Percentiles rank a stretch among this genome's conserved stretches.
phyloP scores from a whole-genome alignment of 352 stramenopile genomes.

The Phytophthora pinifolia region DNA sequence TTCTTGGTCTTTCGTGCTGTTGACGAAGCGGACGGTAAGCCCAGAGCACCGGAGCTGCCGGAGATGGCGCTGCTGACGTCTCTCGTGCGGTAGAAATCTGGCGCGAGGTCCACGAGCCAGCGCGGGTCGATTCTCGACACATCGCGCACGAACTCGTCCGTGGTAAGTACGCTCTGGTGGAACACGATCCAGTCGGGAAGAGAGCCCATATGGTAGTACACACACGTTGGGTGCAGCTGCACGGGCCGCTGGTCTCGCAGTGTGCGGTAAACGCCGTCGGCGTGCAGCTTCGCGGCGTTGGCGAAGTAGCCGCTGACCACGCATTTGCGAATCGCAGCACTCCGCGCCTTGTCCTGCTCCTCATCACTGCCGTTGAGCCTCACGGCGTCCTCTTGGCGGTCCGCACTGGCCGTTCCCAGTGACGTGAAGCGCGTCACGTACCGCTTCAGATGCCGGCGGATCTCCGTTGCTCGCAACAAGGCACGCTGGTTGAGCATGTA shows the following conservation, averaged over 20 bases:
- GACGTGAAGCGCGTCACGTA: slow-evolving; percentile 62
- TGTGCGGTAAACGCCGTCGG: slow-evolving; percentile 66
- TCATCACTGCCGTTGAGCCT: slow-evolving; percentile 12
- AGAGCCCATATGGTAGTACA: slow-evolving; percentile 71
- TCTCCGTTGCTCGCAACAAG: slow-evolving; percentile 61
- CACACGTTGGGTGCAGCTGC: slow-evolving; percentile 75
- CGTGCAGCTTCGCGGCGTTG: slow-evolving; percentile 96
- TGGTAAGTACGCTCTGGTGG: slow-evolving; percentile 98
- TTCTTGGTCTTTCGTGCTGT: slow-evolving; percentile 24
- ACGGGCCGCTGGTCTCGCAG: slow-evolving; percentile 67
- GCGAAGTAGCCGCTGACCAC: slow-evolving; percentile 91
- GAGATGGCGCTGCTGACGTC: slow-evolving; percentile 70
- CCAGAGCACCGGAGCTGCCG: slow-evolving; percentile 64
- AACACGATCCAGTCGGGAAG: slow-evolving; percentile 98
- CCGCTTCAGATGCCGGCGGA: slow-evolving; percentile 65
- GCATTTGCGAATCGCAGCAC: slow-evolving; percentile 53
- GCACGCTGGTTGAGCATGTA: slow-evolving; percentile 61
- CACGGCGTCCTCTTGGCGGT: slow-evolving; percentile 20
- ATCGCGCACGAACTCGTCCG: slow-evolving; percentile 92
- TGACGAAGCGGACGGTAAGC: slow-evolving; percentile 47
- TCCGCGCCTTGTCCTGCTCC: slow-evolving; percentile 27
- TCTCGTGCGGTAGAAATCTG: slow-evolving; percentile 74
- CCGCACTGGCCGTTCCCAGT: slow-evolving; percentile 2
- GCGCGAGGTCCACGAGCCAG: slow-evolving; percentile 66
- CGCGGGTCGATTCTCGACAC: slow-evolving; percentile 72